phyloP scores from a whole-genome alignment of 768 basidiomycete genomes.

The Boletus subcaerulescens region DNA sequence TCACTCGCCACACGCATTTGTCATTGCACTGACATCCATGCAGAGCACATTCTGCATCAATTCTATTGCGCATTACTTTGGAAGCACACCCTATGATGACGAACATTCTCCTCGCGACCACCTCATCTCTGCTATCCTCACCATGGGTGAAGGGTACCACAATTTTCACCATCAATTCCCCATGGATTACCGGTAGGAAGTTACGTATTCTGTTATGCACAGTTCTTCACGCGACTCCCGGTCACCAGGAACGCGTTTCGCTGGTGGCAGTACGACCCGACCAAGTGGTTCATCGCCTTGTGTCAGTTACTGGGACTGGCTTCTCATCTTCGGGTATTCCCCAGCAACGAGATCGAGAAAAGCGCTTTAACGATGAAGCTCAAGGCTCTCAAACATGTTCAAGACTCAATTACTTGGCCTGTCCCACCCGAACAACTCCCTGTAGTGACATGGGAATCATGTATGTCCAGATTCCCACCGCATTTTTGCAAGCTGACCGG shows the following conservation, averaged over 20 bases:
- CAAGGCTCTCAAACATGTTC: slow-evolving; percentile 62
- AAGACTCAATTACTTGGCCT: slow-evolving; percentile 67
- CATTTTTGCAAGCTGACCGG: neutral
- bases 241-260: slow-evolving; percentile 58
- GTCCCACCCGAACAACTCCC: slow-evolving; percentile 56
- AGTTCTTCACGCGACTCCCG: slow-evolving; percentile 3
- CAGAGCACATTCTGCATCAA: slow-evolving; percentile 89
- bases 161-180: slow-evolving; percentile 89
- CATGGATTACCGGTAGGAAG: slow-evolving; percentile 49
- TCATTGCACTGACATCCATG: neutral
- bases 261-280: slow-evolving; percentile 73
- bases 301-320: slow-evolving; percentile 67
- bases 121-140: slow-evolving; percentile 76
- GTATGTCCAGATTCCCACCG: slow-evolving; percentile 40
- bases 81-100: slow-evolving; percentile 80
- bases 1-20: slow-evolving; percentile 14
- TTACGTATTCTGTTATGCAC: neutral
- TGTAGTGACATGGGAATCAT: slow-evolving; percentile 77
- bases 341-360: slow-evolving; percentile 84
- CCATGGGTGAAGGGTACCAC: slow-evolving; percentile 68
- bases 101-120: slow-evolving; percentile 74
- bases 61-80: slow-evolving; percentile 83
- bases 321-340: slow-evolving; percentile 79
- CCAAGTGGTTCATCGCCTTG: slow-evolving; percentile 76
- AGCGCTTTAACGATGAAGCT: slow-evolving; percentile 81